phyloP scores from a whole-genome alignment of 345 rosid genomes.

The Syzygium jambos region DNA sequence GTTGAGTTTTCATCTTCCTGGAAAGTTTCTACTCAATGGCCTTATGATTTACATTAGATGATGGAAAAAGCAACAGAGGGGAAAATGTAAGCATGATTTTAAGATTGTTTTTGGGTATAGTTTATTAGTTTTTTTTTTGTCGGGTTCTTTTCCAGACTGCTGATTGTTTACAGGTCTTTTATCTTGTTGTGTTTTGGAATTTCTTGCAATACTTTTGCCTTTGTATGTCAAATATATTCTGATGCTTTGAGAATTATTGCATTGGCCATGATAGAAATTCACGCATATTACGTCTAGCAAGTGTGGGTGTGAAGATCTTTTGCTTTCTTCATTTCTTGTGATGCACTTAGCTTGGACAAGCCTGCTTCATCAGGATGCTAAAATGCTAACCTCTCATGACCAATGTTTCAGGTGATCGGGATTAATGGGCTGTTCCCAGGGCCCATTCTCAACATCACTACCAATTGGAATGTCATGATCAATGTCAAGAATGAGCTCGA shows the following conservation, averaged over 20 bases:
- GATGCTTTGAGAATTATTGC: background rate
- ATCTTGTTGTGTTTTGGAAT: background rate
- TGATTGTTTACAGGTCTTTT: background rate
- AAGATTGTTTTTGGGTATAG: background rate
- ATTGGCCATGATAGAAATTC: background rate
- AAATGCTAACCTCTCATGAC: background rate
- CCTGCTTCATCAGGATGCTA: background rate
- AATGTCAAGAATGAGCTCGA: slow-evolving; percentile 69
- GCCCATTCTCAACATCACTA: slow-evolving; percentile 60
- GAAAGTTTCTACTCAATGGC: background rate
- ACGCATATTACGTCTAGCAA: background rate
- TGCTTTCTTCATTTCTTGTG: background rate
- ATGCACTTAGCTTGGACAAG: background rate
- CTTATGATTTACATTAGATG: background rate
- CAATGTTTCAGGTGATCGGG: slow-evolving; percentile 45
- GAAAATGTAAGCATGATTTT: background rate
- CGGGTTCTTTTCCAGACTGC: background rate
- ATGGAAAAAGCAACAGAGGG: background rate
- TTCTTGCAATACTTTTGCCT: background rate
- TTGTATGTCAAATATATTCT: background rate
- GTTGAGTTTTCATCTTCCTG: background rate
- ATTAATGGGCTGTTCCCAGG: slow-evolving; percentile 72
- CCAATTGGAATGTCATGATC: slow-evolving; percentile 63
- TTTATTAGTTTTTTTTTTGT: background rate
- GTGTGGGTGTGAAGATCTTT: background rate